Percentiles rank a stretch among this genome's conserved stretches.
Evolutionary conservation across 1,139 yeast species (phyloP).

Genomic region (Saccharomyces uvarum): DNA sequence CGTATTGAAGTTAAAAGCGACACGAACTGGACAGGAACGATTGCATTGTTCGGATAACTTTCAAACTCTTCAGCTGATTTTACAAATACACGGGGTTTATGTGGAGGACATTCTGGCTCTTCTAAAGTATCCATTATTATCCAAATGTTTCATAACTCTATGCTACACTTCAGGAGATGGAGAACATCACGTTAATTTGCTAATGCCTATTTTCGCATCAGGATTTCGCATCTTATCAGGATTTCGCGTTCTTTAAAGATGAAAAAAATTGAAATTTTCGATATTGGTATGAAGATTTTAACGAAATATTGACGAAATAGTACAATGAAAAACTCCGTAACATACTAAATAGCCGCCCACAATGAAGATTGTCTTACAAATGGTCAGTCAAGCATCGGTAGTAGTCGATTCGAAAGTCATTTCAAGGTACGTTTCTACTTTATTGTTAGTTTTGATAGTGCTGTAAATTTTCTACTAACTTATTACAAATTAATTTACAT

Average conservation of each 20-base stretch:
- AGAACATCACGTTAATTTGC: not conserved
- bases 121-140: not conserved
- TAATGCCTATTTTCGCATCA: not conserved
- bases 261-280: not conserved
- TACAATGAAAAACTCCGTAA: not conserved
- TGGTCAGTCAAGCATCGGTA: slow-evolving; percentile 81
- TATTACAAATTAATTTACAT: not conserved
- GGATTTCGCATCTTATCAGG: not conserved
- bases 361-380: slow-evolving; percentile 86
- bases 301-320: too few relatives aligned
- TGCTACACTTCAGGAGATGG: too few relatives aligned
- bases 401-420: slow-evolving; percentile 64
- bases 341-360: not conserved
- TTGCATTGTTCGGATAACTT: slow-evolving; percentile 2
- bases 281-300: too few relatives aligned
- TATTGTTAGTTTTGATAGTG: not conserved
- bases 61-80: slow-evolving; percentile 2
- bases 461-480: slow-evolving; percentile 1
- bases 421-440: slow-evolving; percentile 48
- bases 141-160: not conserved
- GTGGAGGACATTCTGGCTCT: not conserved
- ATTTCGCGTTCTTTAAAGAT: not conserved
- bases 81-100: not conserved
- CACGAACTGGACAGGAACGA: slow-evolving; percentile 15
- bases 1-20: slow-evolving; percentile 17